Base-by-base conservation (phyloP, 192 early-diverging fungal genomes). In the Coemansia erecta region DNA sequence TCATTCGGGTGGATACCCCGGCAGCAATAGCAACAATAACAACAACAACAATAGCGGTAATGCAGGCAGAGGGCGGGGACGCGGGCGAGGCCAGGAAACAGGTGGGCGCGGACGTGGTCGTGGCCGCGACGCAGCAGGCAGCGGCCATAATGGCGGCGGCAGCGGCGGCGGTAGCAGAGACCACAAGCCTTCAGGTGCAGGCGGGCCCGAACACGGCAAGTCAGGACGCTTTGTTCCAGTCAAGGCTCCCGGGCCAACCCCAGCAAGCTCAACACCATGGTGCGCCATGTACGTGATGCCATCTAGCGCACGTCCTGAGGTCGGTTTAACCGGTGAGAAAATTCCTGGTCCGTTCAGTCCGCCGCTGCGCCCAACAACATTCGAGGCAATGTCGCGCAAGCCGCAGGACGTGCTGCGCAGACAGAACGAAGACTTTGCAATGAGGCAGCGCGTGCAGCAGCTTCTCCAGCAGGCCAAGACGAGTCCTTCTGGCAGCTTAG, bases 291-390 rank as follows among this genome's bases (percentile, higher is more conserved):
- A 78, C 6, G 74, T 40, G 31, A 40, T 67, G 45, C 69, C 69
- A 11, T 37, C 68, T 8, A 70, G 41, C 40, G 24, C 75, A 22
- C 68, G 75, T 17, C 65, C 68, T 18, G 75, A 78, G 37, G 55
- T 78, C 0, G 65, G 75, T 0, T 61, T 65, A 1, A 47, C 75
- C 1, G 75, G 75, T 5, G 75, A 78, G 37, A 70, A 72, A 46
- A 61, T 78, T 8, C 69, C 75, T 0, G 75, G 75, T 0, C 75
- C 75, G 31, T 78, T 78, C 56, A 78, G 75, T 22, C 75, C 75
- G 23, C 58, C 69, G 2, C 26, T 78, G 56, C 61, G 64, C 1
- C 68, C 73, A 15, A 40, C 54, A 21, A 67, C 67, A 1, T 64
- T 64, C 11, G 73, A 70, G 21, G 13, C 14, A 8, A 24, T 39